Conservation (phyloP, 2,329 filamentous ascomycete genomes). For the Ophiocordyceps camponoti-saundersi region DNA sequence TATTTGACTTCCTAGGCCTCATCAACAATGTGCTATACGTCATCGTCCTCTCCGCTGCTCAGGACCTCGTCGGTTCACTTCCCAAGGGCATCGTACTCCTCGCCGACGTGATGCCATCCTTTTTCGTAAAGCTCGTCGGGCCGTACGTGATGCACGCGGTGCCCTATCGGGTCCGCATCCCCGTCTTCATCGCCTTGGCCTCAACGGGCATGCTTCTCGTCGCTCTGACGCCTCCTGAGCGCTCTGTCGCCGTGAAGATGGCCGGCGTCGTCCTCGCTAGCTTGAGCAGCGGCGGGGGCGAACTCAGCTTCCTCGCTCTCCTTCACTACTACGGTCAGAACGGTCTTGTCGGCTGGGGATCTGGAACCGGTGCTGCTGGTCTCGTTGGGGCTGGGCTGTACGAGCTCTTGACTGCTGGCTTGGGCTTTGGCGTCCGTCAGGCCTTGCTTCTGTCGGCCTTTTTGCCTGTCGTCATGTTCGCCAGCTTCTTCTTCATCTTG, state of each 20-base stretch:
- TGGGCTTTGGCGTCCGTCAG: conserved; percentile 55
- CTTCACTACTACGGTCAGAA: conserved; percentile 87
- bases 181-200: conserved; percentile 59
- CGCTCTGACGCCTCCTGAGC: conserved; percentile 53
- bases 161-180: conserved; percentile 60
- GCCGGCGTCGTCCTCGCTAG: conserved; percentile 72
- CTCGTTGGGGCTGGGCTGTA: conserved; percentile 78
- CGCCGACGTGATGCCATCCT: conserved; percentile 80
- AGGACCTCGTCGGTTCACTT: conserved; percentile 83
- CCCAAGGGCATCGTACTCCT: conserved; percentile 89
- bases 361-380: conserved; percentile 79
- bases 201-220: conserved; percentile 79
- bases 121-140: conserved; percentile 71
- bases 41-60: conserved; percentile 84
- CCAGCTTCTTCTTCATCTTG: conserved; percentile 72
- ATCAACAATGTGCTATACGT: conserved; percentile 99
- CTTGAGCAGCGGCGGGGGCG: conserved; percentile 70
- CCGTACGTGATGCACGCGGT: conserved; percentile 89
- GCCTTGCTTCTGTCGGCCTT: conserved; percentile 66
- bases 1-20: conserved; percentile 12
- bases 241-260: conserved; percentile 58
- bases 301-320: conserved; percentile 77
- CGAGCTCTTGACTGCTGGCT: conserved; percentile 65
- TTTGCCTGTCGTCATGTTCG: conserved; percentile 65
- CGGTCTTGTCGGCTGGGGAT: conserved; percentile 81